Evolutionary conservation across 2,329 filamentous ascomycete genomes (phyloP), one percentile per base, ranked within the genome.

Genomic region (Juglanconis juglandina): DNA sequence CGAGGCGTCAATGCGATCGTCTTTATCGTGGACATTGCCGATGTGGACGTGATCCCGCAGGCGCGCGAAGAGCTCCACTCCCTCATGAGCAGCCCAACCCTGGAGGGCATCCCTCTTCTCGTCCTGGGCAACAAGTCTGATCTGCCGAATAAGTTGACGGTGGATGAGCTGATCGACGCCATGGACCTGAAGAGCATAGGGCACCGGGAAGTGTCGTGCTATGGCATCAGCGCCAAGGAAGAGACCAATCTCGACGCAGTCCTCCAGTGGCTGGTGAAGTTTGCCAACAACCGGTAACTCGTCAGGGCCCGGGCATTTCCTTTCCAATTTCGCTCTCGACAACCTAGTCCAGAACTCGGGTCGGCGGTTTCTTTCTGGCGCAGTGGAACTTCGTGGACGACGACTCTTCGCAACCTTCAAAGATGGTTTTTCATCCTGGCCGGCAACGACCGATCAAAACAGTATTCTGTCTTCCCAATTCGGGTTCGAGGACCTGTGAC

Each of bases 201-300:
- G 62, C 89, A 92, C 70, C 91, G 95, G 58, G 95, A 99, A 76
- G 94, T 99, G 68, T 96, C 92, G 78, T 98, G 95, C 78, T 99
- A 99, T 76, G 94, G 94, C 64, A 97, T 99, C 78, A 97, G 93
- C 74, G 95, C 94, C 63, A 98, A 98, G 76, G 94, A 98, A 74
- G 95, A 99, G 78, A 99, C 94, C 60, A 99, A 99, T 77, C 86
- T 99, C 66, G 94, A 99, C 72, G 95, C 94, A 6, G 95, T 99
- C 56, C 81, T 99, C 69, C 91, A 96, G 73, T 99, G 95, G 91
- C 81, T 99, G 73, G 94, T 99, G 75, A 94, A 92, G 67, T 90
- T 91, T 74, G 89, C 92, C 65, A 61, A 67, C 56, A 91, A 83
- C 72, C 88, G 88, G 77, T 92, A 85, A 41, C 17, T 32, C 24